Percentiles rank a stretch among this genome's conserved stretches.
These are phyloP conservation scores for Phytophthora idaei DNA, from an alignment of 352 stramenopile species.

Conservation along the genomic window DNA sequence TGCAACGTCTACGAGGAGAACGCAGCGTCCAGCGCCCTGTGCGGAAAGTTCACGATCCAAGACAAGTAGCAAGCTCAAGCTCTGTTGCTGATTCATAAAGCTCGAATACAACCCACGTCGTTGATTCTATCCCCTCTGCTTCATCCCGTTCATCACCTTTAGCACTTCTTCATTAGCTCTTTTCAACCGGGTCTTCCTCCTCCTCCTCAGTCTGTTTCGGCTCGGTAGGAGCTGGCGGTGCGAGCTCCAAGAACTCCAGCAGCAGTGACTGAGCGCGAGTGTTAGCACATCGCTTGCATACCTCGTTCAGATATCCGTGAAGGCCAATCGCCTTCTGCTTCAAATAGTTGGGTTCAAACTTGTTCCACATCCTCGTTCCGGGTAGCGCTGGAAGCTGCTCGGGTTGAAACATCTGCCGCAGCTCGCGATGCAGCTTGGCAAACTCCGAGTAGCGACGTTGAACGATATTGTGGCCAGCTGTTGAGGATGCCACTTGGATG, in stretches of 20 bases:
- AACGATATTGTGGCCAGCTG: conserved; percentile 66
- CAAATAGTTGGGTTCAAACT: conserved; percentile 82
- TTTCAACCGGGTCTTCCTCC: conserved; percentile 10
- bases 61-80: conserved; percentile 23
- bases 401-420: conserved; percentile 80
- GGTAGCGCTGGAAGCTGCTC: conserved; percentile 78
- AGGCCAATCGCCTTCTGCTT: conserved; percentile 79
- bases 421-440: conserved; percentile 68
- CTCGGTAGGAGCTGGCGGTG: conserved; percentile 21
- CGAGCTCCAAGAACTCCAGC: conserved; percentile 69
- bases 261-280: conserved; percentile 66
- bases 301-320: conserved; percentile 72
- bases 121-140: conserved; percentile 23
- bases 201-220: conserved; percentile 13
- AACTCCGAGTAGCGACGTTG: conserved; percentile 86
- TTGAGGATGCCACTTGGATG: conserved; percentile 78
- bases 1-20: conserved; percentile 64
- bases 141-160: not conserved
- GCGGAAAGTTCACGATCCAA: conserved; percentile 51
- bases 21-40: conserved; percentile 41
- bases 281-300: conserved; percentile 79
- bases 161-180: not conserved
- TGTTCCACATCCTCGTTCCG: conserved; percentile 82
- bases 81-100: conserved; percentile 12
- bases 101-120: conserved; percentile 16